These are phyloP conservation scores for Trametes punicea DNA, from an alignment of 768 basidiomycete genomes.

Conservation along the genomic window DNA sequence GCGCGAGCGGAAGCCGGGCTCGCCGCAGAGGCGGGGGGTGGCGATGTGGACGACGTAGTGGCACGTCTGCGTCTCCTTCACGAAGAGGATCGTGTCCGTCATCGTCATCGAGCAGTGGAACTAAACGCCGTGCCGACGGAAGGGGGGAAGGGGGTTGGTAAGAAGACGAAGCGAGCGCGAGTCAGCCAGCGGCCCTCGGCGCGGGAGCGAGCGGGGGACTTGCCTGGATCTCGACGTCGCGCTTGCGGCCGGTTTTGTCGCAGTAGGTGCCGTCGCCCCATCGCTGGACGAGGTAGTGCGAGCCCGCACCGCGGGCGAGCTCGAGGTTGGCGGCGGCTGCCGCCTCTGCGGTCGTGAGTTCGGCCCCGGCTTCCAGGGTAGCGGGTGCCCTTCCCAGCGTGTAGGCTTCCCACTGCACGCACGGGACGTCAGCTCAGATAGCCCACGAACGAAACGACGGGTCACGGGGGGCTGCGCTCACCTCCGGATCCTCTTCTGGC, in stretches of 20 bases:
- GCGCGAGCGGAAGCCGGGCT: slow-evolving; percentile 86
- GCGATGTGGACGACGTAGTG: slow-evolving; percentile 92
- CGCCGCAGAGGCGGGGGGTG: slow-evolving; percentile 89
- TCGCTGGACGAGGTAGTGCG: slow-evolving; percentile 88
- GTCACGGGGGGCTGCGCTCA: slow-evolving; percentile 39
- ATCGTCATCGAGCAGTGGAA: slow-evolving; percentile 96
- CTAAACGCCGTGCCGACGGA: slow-evolving; percentile 35
- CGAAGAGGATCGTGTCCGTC: slow-evolving; percentile 84
- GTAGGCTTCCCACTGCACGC: slow-evolving; percentile 67
- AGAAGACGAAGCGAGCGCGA: slow-evolving; percentile 1
- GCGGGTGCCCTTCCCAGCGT: slow-evolving; percentile 70
- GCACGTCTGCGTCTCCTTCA: slow-evolving; percentile 93
- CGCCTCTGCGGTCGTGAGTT: slow-evolving; percentile 63
- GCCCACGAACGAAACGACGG: slow-evolving; percentile 5
- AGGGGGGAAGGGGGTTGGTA: slow-evolving; percentile 2
- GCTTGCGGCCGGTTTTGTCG: slow-evolving; percentile 83
- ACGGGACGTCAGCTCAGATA: slow-evolving; percentile 20
- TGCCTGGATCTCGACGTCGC: slow-evolving; percentile 96
- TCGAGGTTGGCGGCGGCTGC: slow-evolving; percentile 69
- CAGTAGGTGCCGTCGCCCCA: slow-evolving; percentile 91
- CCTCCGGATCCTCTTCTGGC: slow-evolving; percentile 84
- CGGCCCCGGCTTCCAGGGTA: slow-evolving; percentile 55
- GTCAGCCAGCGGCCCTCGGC: background rate
- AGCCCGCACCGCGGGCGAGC: slow-evolving; percentile 74
- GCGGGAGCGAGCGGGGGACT: slow-evolving; percentile 26